phyloP scores from a whole-genome alignment of 2,329 filamentous ascomycete species.

The Exutisphaerella laricina region DNA sequence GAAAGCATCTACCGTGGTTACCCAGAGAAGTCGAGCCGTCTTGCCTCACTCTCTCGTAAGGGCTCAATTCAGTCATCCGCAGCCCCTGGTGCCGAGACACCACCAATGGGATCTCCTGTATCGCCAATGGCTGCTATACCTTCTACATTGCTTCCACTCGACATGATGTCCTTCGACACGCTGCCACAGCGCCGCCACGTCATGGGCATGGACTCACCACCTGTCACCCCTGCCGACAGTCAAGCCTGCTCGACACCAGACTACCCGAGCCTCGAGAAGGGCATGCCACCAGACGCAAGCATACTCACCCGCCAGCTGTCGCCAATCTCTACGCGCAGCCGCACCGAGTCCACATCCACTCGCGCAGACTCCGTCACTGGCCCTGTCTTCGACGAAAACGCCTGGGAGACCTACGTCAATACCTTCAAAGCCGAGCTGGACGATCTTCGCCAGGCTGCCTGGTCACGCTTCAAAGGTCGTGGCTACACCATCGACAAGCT shows the following conservation, averaged over 20 bases:
- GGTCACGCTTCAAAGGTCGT: constrained; percentile 41
- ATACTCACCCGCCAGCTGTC: constrained; percentile 20
- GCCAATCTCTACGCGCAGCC: constrained; percentile 12
- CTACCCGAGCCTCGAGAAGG: constrained; percentile 7
- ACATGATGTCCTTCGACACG: constrained; percentile 14
- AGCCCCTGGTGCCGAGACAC: constrained; percentile 8
- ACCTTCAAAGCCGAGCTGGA: constrained; percentile 29
- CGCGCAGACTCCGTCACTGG: constrained; percentile 5
- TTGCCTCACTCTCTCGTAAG: constrained; percentile 15
- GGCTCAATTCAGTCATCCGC: constrained; percentile 11
- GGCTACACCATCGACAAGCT: constrained; percentile 26
- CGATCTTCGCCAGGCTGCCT: constrained; percentile 35
- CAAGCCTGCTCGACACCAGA: constrained; percentile 20
- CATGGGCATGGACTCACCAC: constrained; percentile 29
- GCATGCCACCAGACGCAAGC: constrained; percentile 13
- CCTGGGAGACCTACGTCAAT: constrained; percentile 30
- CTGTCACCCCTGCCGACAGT: constrained; percentile 30
- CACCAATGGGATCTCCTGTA: constrained; percentile 17
- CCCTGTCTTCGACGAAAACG: constrained; percentile 25
- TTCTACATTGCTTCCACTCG: constrained; percentile 11
- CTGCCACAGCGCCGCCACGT: constrained; percentile 12
- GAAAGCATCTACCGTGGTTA: constrained; percentile 32
- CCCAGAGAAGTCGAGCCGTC: constrained; percentile 22
- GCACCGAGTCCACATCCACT: constrained; percentile 9
- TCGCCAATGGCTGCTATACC: constrained; percentile 11